A percentile compares a stretch with the other conserved stretches of the same genome.
Evolutionary conservation across 192 early-diverging fungal genomes (phyloP).

Genomic region (Thamnidium elegans): DNA sequence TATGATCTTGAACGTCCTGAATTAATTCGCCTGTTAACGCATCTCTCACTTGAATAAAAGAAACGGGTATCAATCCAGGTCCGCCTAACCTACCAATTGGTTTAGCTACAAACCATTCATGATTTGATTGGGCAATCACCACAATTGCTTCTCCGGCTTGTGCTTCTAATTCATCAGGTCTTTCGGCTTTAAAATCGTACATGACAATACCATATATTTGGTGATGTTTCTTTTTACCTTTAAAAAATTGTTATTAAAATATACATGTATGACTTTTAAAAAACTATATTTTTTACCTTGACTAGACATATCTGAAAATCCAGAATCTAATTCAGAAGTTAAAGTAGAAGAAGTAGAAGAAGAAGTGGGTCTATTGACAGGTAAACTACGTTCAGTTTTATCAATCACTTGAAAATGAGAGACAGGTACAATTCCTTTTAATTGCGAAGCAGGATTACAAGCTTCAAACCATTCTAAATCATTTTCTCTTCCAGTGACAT

Average conservation of each 20-base stretch:
- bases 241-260: background rate
- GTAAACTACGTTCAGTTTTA: constrained; percentile 41
- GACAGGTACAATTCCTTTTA: constrained; percentile 67
- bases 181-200: constrained; percentile 67
- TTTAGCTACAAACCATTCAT: constrained; percentile 74
- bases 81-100: constrained; percentile 53
- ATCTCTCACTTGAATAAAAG: constrained; percentile 70
- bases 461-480: constrained; percentile 71
- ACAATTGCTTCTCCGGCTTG: constrained; percentile 61
- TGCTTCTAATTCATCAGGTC: constrained; percentile 61
- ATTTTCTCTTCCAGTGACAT: constrained; percentile 63
- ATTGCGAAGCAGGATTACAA: constrained; percentile 62
- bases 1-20: constrained; percentile 49
- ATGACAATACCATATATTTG: constrained; percentile 62
- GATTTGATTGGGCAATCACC: constrained; percentile 69
- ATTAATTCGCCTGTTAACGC: constrained; percentile 53
- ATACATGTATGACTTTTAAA: background rate
- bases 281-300: constrained; percentile 14
- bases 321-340: constrained; percentile 36
- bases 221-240: background rate
- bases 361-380: constrained; percentile 17
- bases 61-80: constrained; percentile 69
- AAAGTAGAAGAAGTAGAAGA: constrained; percentile 12
- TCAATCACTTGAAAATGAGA: constrained; percentile 67
- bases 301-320: constrained; percentile 27